Base-by-base conservation (phyloP, 306 rosid species). In the Prunus fruticosa region DNA sequence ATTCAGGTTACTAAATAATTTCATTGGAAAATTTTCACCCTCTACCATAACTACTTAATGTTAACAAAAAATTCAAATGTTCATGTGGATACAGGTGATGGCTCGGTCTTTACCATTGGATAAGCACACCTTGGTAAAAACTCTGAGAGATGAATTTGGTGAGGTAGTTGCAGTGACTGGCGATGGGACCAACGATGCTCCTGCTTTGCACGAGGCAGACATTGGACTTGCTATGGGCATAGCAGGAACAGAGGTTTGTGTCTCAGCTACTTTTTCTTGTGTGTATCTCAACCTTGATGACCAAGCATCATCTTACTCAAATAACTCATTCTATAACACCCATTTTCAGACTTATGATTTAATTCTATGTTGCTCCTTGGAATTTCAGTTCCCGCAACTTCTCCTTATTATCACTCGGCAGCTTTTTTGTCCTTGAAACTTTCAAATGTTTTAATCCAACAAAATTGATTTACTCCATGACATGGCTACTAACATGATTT, bases 211-310 rank as follows among this genome's bases (percentile, higher is more conserved):
- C 68, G 99, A 95, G 84, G 73, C 99, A 49, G 97, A 95, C 86
- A 95, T 95, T 70, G 99, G 99, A 82, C 97, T 95, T 80, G 93
- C 99, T 58, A 95, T 95, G 99, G 99, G 99, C 75, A 92, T 95
- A 82, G 97, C 97, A 28, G 99, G 99, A 79, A 92, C 97, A 1
- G 97, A 95, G 97, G 99, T 32, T 32, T 28, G 30, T 28, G 30
- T 28, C 30, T 28, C 30, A 28, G 30, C 30, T 28, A 28, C 30
- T 28, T 28, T 28, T 28, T 28, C 30, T 28, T 2, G 3, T 6
- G 47, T 45, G 11, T 45, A 45, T 45, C 11, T 45, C 53, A 49
- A 3, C n/a, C 18, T 15, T 5, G 5, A 50, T 50, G 54, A 50
- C 54, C 54, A 50, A 14, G 54, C 54, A 50, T 50, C 54, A 30